A percentile compares a stretch with the other conserved stretches of the same genome.
phyloP scores from a whole-genome alignment of 2,329 filamentous ascomycete genomes.

The Colletotrichum lentis region DNA sequence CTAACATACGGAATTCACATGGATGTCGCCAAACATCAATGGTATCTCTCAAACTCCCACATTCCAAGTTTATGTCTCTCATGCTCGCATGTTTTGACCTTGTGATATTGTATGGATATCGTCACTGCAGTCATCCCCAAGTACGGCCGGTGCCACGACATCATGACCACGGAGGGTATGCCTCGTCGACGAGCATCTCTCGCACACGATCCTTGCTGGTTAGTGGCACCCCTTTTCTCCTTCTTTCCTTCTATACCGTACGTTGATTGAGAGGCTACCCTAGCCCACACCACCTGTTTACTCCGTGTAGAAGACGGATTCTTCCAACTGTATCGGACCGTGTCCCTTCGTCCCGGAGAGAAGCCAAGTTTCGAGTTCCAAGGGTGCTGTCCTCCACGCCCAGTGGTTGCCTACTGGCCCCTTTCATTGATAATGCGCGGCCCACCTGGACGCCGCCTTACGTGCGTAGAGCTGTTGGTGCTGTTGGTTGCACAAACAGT shows the following conservation, averaged over 20 bases:
- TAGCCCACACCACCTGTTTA: conserved; percentile 18
- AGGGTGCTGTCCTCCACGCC: not conserved
- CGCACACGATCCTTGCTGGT: not conserved
- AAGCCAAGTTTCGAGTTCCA: not conserved
- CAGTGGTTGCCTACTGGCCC: not conserved
- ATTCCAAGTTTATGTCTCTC: no score
- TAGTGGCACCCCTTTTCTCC: not conserved
- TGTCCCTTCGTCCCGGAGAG: not conserved
- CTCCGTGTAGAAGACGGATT: conserved; percentile 2
- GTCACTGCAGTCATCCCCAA: no score
- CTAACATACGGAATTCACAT: no score
- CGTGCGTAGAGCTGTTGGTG: not conserved
- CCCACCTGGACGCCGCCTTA: not conserved
- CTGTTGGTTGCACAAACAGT: not conserved
- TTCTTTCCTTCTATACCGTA: not conserved
- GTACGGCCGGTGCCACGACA: no score
- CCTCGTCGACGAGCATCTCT: not conserved
- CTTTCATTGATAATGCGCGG: not conserved
- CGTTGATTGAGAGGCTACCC: not conserved
- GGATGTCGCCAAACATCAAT: no score
- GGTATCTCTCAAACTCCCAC: no score
- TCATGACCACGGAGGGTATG: no score
- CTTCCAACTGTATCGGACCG: conserved; percentile 12
- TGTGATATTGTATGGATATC: no score
- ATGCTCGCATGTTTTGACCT: no score